Percentiles rank a stretch among this genome's conserved stretches.
Evolutionary conservation across 345 rosid genomes (phyloP).

Genomic region (Eutrema yunnanense): DNA sequence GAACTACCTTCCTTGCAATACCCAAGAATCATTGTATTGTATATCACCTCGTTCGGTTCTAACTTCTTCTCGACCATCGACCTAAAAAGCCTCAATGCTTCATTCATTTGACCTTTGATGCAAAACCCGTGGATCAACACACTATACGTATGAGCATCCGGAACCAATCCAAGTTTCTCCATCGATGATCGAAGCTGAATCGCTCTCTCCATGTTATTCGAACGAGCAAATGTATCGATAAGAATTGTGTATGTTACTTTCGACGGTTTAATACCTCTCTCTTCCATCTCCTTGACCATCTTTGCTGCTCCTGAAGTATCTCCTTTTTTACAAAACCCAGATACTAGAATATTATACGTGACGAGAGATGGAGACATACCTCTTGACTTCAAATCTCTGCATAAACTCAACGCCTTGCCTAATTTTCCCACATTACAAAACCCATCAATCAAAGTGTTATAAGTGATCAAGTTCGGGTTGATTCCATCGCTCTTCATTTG

Average conservation of each 20-base stretch:
- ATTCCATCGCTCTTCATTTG: constrained; percentile 48
- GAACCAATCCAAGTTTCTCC: constrained; percentile 52
- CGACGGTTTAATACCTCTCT: constrained; percentile 63
- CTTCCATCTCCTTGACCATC: constrained; percentile 72
- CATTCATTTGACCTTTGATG: constrained; percentile 62
- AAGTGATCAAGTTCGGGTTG: constrained; percentile 50
- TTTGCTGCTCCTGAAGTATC: constrained; percentile 35
- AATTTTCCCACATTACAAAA: constrained; percentile 40
- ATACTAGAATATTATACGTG: constrained; percentile 53
- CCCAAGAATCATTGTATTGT: constrained; percentile 63
- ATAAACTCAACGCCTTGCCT: constrained; percentile 46
- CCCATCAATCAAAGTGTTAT: constrained; percentile 59
- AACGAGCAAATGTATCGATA: constrained; percentile 44
- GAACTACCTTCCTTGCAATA: constrained; percentile 72
- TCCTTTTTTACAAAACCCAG: constrained; percentile 48
- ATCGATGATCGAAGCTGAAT: constrained; percentile 41
- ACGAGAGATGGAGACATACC: constrained; percentile 57
- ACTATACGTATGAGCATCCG: constrained; percentile 57
- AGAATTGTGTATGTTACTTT: constrained; percentile 63
- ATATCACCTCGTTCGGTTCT: constrained; percentile 58
- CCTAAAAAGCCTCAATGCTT: constrained; percentile 51
- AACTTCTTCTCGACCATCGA: constrained; percentile 42
- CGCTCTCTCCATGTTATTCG: constrained; percentile 55
- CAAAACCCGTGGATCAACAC: constrained; percentile 68
- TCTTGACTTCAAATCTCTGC: constrained; percentile 43